phyloP scores from a whole-genome alignment of 2,329 filamentous ascomycete species.

The Exophiala sideris region DNA sequence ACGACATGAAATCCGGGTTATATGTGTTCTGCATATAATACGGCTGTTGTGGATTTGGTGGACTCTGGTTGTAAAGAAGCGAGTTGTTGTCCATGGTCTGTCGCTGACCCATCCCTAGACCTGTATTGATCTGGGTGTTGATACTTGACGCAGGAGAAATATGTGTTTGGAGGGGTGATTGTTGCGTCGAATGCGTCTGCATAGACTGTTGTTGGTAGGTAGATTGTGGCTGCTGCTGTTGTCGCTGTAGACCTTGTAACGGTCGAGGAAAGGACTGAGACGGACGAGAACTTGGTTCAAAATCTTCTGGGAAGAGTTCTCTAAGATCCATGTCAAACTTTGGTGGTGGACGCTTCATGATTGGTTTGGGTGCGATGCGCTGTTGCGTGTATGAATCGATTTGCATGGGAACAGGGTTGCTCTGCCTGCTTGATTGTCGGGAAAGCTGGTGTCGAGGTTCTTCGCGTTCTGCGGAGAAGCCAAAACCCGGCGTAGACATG shows the following conservation, averaged over 20 bases:
- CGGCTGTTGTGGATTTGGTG: slow-evolving; percentile 4
- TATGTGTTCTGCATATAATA: slow-evolving; percentile 26
- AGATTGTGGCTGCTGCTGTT: background rate
- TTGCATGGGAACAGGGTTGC: slow-evolving; percentile 23
- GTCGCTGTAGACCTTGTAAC: slow-evolving; percentile 11
- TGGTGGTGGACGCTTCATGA: slow-evolving; percentile 43
- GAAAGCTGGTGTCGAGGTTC: slow-evolving; percentile 29
- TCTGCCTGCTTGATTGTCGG: slow-evolving; percentile 35
- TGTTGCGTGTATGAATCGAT: slow-evolving; percentile 13
- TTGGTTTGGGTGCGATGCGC: slow-evolving; percentile 14
- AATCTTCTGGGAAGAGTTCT: slow-evolving; percentile 49
- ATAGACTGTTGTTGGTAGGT: background rate
- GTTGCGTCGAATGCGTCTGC: slow-evolving; percentile 6
- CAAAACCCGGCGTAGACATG: slow-evolving; percentile 79
- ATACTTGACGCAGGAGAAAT: slow-evolving; percentile 19
- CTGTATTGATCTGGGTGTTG: slow-evolving; percentile 18
- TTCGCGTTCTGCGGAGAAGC: slow-evolving; percentile 35
- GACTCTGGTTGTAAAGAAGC: slow-evolving; percentile 9
- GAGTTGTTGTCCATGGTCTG: slow-evolving; percentile 1
- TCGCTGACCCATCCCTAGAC: slow-evolving; percentile 12
- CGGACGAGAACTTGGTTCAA: slow-evolving; percentile 27
- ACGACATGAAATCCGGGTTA: slow-evolving; percentile 29
- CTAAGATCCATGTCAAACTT: slow-evolving; percentile 58
- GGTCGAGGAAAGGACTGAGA: slow-evolving; percentile 21
- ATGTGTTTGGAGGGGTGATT: slow-evolving; percentile 10